A percentile compares a stretch with the other conserved stretches of the same genome.
phyloP scores from a whole-genome alignment of 805 yeast genomes.

The Candida nemodendra region DNA sequence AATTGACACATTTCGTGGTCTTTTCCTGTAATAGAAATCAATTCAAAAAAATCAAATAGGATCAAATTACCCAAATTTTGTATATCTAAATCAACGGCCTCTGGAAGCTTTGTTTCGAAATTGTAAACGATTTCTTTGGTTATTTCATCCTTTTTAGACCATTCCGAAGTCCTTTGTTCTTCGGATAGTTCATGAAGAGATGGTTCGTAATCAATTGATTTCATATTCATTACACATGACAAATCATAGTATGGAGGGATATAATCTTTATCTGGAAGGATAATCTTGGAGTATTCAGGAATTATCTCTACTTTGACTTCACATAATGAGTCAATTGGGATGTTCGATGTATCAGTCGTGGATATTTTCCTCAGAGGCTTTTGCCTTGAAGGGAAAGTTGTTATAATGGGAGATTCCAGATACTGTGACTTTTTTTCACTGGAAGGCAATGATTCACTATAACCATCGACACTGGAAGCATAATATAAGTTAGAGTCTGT shows the following conservation, averaged over 20 bases:
- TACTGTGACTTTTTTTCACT: conserved; percentile 14
- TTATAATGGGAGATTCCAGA: conserved; percentile 15
- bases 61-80: conserved; percentile 24
- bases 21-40: conserved; percentile 5
- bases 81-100: conserved; percentile 17
- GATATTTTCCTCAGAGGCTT: neutral
- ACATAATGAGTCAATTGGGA: conserved; percentile 9
- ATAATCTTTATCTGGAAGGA: conserved; percentile 11
- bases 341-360: neutral
- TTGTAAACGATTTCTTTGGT: conserved; percentile 20
- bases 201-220: conserved; percentile 27
- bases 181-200: conserved; percentile 18
- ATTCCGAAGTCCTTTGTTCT: conserved; percentile 15
- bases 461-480: neutral
- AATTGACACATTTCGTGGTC: conserved; percentile 13
- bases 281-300: conserved; percentile 28
- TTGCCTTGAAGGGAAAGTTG: conserved; percentile 14
- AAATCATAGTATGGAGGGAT: conserved; percentile 21
- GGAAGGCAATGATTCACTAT: conserved; percentile 9
- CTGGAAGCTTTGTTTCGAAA: conserved; percentile 14
- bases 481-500: conserved; percentile 1
- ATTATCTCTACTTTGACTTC: conserved; percentile 25
- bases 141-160: conserved; percentile 22
- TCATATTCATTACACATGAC: conserved; percentile 24
- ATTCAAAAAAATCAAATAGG: conserved; percentile 27